Percentiles rank a stretch among this genome's conserved stretches.
Evolutionary conservation across 1,139 yeast genomes (phyloP).

Genomic region (Kluyveromyces sp.): DNA sequence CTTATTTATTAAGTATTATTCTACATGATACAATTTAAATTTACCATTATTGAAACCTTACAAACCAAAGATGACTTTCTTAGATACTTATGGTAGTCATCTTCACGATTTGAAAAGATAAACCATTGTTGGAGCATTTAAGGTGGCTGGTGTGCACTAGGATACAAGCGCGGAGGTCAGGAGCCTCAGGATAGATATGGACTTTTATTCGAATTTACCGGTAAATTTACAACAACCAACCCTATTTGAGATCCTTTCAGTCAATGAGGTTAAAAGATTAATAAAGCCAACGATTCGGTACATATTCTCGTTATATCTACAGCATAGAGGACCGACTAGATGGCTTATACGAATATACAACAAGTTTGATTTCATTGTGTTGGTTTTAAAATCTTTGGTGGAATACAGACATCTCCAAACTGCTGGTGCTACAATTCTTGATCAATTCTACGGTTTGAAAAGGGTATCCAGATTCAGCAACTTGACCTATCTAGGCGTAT

Average conservation of each 20-base stretch:
- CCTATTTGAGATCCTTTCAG: slow-evolving; percentile 49
- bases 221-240: slow-evolving; percentile 23
- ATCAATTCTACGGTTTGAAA: slow-evolving; percentile 85
- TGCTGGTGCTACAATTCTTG: slow-evolving; percentile 87
- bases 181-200: too few relatives aligned
- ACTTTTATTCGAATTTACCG: slow-evolving; percentile 30
- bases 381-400: slow-evolving; percentile 53
- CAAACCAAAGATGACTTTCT: too few relatives aligned
- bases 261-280: slow-evolving; percentile 69
- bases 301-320: slow-evolving; percentile 55
- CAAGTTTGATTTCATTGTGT: slow-evolving; percentile 37
- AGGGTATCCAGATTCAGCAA: slow-evolving; percentile 31
- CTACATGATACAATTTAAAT: too few relatives aligned
- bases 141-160: too few relatives aligned
- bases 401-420: slow-evolving; percentile 66
- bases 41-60: too few relatives aligned
- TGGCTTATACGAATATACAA: slow-evolving; percentile 1
- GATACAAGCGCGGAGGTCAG: too few relatives aligned
- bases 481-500: slow-evolving; percentile 24
- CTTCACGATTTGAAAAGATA: too few relatives aligned
- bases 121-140: too few relatives aligned
- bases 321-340: slow-evolving; percentile 2
- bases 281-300: slow-evolving; percentile 80
- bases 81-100: too few relatives aligned
- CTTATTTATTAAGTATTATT: background rate